phyloP scores from a whole-genome alignment of 2,329 filamentous ascomycete genomes.

The Shiraia bambusicola region DNA sequence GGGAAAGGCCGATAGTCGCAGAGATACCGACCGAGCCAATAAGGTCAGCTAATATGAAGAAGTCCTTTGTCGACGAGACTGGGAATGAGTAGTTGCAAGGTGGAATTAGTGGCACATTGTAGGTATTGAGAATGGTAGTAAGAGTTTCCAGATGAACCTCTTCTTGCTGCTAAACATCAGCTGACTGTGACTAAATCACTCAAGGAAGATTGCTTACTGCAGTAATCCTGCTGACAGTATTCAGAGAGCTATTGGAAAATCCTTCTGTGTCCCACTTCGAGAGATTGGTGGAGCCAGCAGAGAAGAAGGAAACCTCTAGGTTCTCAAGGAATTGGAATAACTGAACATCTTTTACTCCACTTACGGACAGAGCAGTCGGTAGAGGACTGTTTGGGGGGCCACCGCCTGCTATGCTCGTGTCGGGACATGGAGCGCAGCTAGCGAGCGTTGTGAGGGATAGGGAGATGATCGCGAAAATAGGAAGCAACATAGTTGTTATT shows the following conservation, averaged over 20 bases:
- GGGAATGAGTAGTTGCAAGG: conserved; percentile 17
- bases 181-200: conserved; percentile 2
- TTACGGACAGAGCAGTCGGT: conserved; percentile 9
- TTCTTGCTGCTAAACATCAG: conserved; percentile 11
- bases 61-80: conserved; percentile 8
- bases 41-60: conserved; percentile 12
- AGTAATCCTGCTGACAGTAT: conserved; percentile 10
- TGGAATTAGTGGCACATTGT: conserved; percentile 14
- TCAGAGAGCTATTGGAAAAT: conserved; percentile 9
- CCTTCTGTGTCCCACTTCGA: conserved; percentile 7
- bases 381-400: conserved; percentile 11
- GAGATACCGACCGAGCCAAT: conserved; percentile 14
- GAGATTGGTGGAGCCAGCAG: conserved; percentile 12
- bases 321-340: conserved; percentile 14
- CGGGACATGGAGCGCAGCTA: not conserved
- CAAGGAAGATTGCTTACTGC: conserved; percentile 9
- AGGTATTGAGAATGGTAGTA: conserved; percentile 11
- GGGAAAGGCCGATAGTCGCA: conserved; percentile 13
- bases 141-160: conserved; percentile 11
- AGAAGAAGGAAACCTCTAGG: conserved; percentile 15
- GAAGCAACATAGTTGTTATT: not conserved
- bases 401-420: conserved; percentile 10
- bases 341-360: conserved; percentile 11
- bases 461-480: not conserved
- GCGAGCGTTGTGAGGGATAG: not conserved